These are phyloP conservation scores for Coemansia sp. DNA, from an alignment of 192 early-diverging fungal genomes.

Conservation along the genomic window DNA sequence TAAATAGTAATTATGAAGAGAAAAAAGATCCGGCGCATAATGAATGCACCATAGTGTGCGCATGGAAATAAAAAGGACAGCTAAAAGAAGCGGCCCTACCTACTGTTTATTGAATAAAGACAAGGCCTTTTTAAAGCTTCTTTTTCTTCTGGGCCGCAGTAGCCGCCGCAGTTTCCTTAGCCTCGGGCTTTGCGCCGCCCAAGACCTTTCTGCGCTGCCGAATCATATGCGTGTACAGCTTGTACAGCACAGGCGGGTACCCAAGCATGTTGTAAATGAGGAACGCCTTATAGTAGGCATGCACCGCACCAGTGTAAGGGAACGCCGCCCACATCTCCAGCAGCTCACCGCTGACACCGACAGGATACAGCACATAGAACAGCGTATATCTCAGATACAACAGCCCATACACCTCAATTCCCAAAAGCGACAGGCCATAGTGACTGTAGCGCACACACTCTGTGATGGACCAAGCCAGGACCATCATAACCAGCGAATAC, in stretches of 20 bases:
- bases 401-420: constrained; percentile 40
- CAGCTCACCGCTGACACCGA: constrained; percentile 82
- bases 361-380: constrained; percentile 90
- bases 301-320: constrained; percentile 57
- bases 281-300: constrained; percentile 56
- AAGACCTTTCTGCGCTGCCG: constrained; percentile 79
- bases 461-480: constrained; percentile 86
- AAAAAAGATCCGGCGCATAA: too few species aligned
- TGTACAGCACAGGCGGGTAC: constrained; percentile 74
- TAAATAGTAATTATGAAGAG: too few species aligned
- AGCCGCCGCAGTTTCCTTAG: too few species aligned
- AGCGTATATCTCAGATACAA: constrained; percentile 77
- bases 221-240: constrained; percentile 92
- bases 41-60: too few species aligned
- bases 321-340: constrained; percentile 69
- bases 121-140: constrained; percentile 13
- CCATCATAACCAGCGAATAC: constrained; percentile 75
- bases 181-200: too few species aligned
- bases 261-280: constrained; percentile 56
- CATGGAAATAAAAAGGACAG: too few species aligned
- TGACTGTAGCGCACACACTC: constrained; percentile 91
- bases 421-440: constrained; percentile 73
- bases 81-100: too few species aligned
- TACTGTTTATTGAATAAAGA: too few species aligned
- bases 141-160: too few species aligned